A percentile compares a stretch with the other conserved stretches of the same genome.
Conservation (phyloP, 1,139 yeast species). For the Kodamaea derodonti region DNA sequence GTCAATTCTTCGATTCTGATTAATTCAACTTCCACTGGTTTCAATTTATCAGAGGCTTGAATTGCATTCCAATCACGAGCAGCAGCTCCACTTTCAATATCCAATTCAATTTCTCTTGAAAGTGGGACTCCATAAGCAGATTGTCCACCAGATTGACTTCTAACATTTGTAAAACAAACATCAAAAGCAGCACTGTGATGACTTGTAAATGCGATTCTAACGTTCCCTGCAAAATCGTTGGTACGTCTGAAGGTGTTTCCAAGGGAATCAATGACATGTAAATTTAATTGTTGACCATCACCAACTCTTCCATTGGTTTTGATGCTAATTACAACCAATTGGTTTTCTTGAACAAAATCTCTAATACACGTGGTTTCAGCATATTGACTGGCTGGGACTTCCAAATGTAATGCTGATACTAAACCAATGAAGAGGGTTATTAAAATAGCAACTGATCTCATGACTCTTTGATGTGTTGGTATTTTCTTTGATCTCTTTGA, state of each 20-base stretch:
- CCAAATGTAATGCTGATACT: constrained; percentile 35
- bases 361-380: constrained; percentile 66
- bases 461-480: constrained; percentile 2
- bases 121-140: constrained; percentile 14
- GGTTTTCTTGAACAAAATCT: constrained; percentile 81
- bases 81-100: constrained; percentile 91
- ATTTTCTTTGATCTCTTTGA: constrained; percentile 1
- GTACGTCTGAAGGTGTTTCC: constrained; percentile 71
- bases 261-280: constrained; percentile 58
- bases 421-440: constrained; percentile 16
- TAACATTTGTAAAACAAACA: constrained; percentile 77
- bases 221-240: constrained; percentile 61
- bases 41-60: constrained; percentile 88
- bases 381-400: constrained; percentile 31
- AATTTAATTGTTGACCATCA: constrained; percentile 77
- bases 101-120: constrained; percentile 73
- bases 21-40: constrained; percentile 87
- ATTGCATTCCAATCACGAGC: constrained; percentile 98
- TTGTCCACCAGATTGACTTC: constrained; percentile 9
- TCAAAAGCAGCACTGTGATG: constrained; percentile 83
- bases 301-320: constrained; percentile 69
- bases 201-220: constrained; percentile 77
- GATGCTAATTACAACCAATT: constrained; percentile 79
- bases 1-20: constrained; percentile 81
- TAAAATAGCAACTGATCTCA: constrained; percentile 11